phyloP scores from a whole-genome alignment of 208 protist genomes.

The Trypanosoma melophagium region DNA sequence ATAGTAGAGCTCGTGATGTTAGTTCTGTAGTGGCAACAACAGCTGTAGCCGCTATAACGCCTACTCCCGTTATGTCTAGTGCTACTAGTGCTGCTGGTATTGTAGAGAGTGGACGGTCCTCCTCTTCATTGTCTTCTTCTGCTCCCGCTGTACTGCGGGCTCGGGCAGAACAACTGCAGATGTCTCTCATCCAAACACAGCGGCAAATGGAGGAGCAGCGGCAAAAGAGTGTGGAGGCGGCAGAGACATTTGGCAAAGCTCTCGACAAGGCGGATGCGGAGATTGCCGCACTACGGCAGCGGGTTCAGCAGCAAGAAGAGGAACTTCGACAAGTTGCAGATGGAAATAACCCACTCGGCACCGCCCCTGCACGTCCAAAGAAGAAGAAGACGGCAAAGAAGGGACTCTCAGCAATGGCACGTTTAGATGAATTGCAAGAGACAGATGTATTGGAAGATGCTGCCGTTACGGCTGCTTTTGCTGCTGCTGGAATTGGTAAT shows the following conservation, averaged over 20 bases:
- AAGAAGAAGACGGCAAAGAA: slow-evolving; percentile 23
- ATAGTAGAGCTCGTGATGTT: background rate
- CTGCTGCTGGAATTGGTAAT: too few relatives aligned
- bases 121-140: background rate
- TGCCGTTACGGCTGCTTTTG: background rate
- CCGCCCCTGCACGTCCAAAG: slow-evolving; percentile 19
- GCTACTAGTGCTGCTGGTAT: too few relatives aligned
- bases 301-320: slow-evolving; percentile 43
- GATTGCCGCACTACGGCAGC: slow-evolving; percentile 35
- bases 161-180: slow-evolving; percentile 22
- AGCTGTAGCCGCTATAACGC: too few relatives aligned
- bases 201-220: slow-evolving; percentile 22
- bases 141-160: background rate
- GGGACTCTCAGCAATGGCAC: slow-evolving; percentile 17
- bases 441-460: slow-evolving; percentile 15
- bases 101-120: too few relatives aligned
- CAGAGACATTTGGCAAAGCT: slow-evolving; percentile 17
- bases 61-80: too few relatives aligned
- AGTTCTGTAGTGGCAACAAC: too few relatives aligned
- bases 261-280: slow-evolving; percentile 29
- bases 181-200: slow-evolving; percentile 24
- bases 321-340: slow-evolving; percentile 44
- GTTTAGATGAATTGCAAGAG: slow-evolving; percentile 11
- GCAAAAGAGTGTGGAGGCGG: slow-evolving; percentile 3
- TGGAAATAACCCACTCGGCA: slow-evolving; percentile 40